A percentile compares a stretch with the other conserved stretches of the same genome.
phyloP scores from a whole-genome alignment of 2,329 filamentous ascomycete species.

The Cercospora brassicicola region DNA sequence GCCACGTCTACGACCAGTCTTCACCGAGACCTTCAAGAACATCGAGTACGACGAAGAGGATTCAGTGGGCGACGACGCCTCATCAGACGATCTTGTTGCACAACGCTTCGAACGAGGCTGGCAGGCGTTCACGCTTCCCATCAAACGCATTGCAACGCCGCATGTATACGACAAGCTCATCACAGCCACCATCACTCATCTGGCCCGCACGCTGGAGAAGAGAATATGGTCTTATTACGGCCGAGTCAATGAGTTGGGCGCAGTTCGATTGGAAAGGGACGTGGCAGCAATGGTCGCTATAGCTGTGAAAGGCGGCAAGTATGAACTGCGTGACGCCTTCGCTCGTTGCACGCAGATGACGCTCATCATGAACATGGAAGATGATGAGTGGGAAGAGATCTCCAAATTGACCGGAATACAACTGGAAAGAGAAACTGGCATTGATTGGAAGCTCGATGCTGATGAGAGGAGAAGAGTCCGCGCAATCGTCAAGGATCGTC shows the following conservation, averaged over 20 bases:
- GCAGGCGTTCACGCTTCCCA: conserved; percentile 80
- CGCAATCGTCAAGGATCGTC: conserved; percentile 40
- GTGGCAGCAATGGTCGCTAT: conserved; percentile 71
- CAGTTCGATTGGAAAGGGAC: conserved; percentile 80
- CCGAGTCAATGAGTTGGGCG: conserved; percentile 76
- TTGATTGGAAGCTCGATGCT: conserved; percentile 69
- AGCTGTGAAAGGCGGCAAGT: conserved; percentile 68
- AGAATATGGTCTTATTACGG: conserved; percentile 78
- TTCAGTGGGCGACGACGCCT: conserved; percentile 51
- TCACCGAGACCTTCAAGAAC: conserved; percentile 88
- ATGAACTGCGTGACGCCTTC: conserved; percentile 76
- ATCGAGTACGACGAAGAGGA: conserved; percentile 72
- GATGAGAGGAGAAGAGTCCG: conserved; percentile 75
- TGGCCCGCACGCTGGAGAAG: conserved; percentile 81
- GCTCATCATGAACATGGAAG: conserved; percentile 89
- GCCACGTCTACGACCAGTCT: conserved; percentile 75
- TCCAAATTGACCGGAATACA: conserved; percentile 48
- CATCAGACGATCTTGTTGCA: conserved; percentile 64
- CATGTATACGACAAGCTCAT: conserved; percentile 75
- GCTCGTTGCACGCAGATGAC: conserved; percentile 74
- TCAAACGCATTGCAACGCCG: conserved; percentile 79
- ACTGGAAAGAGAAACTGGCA: conserved; percentile 60
- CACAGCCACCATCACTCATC: conserved; percentile 69
- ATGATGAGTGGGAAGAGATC: conserved; percentile 85
- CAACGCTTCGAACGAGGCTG: conserved; percentile 81